Evolutionary conservation across 106 monocot genomes (phyloP), one percentile per base, ranked within the genome.

Genomic region (Apostasia shenzhenica): DNA sequence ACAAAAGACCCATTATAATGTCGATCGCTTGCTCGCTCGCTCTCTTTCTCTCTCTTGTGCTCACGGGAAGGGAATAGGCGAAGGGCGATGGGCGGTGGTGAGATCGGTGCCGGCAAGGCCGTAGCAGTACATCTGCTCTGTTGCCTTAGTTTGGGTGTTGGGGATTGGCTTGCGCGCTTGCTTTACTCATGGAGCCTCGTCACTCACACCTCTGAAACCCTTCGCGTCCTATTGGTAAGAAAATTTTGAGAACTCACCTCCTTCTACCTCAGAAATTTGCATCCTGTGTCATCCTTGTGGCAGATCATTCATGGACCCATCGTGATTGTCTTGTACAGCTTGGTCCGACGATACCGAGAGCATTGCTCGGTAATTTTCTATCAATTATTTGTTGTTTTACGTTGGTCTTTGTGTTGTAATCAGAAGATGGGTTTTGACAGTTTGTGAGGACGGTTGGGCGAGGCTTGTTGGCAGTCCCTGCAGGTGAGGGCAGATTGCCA

Each of bases 301-400:
- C 73, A 87, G 87, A 71, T 69, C 38, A 49, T 80, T 39, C 57
- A 83, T 26, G 83, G 69, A 50, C 83, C 83, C 11, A 8, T 83
- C 8, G 68, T 83, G 48, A 78, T 83, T 61, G 77, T 43, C 26
- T 38, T 77, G 8, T 83, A 82, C 66, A 78, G 83, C 65, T 71
- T 49, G 70, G 44, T 87, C 50, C 80, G 83, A 3, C 67, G 77
- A 63, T 69, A 83, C 41, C 47, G 46, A 0, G 46, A 74, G 6
- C 62, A 44, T 41, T 80, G 77, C 60, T 80, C 87, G 68, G 87
- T 87, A 78, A 69, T 45, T 44, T 57, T 61, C 41, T 47, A 1
- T 13, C 44, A 61, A 26, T 40, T 61, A 63, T 72, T 64, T 61
- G 77, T 70, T 67, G 13, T 4, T 56, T 45, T 68, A 11, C 41